These are phyloP conservation scores for Pyrus betulifolia DNA, from an alignment of 306 rosid species.

Conservation along the genomic window DNA sequence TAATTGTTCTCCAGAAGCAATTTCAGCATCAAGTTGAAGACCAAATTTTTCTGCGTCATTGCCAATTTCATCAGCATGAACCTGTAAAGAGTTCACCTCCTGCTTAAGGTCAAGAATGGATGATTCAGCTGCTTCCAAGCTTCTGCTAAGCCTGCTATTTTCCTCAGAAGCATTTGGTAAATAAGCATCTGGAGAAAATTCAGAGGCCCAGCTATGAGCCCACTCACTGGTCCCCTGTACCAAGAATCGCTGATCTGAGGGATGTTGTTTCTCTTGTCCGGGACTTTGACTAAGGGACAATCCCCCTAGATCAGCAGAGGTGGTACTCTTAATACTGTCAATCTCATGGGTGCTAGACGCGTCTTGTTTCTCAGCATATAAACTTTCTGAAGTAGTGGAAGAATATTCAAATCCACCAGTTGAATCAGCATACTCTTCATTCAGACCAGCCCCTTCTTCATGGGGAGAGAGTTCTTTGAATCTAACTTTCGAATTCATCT, in stretches of 20 bases:
- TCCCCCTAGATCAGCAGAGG: slow-evolving; percentile 64
- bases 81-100: slow-evolving; percentile 60
- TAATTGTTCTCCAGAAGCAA: slow-evolving; percentile 68
- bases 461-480: slow-evolving; percentile 57
- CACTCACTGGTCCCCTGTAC: slow-evolving; percentile 51
- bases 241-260: slow-evolving; percentile 40
- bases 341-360: slow-evolving; percentile 53
- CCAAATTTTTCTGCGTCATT: slow-evolving; percentile 52
- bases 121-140: slow-evolving; percentile 68
- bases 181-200: slow-evolving; percentile 48
- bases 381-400: slow-evolving; percentile 80
- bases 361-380: slow-evolving; percentile 82
- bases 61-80: slow-evolving; percentile 70
- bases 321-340: slow-evolving; percentile 70
- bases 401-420: slow-evolving; percentile 81
- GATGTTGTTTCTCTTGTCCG: slow-evolving; percentile 61
- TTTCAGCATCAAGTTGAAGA: slow-evolving; percentile 68
- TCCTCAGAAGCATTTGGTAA: slow-evolving; percentile 61
- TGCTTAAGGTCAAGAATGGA: slow-evolving; percentile 67
- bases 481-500: slow-evolving; percentile 64
- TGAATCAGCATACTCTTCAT: slow-evolving; percentile 75
- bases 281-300: slow-evolving; percentile 53
- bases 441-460: slow-evolving; percentile 50
- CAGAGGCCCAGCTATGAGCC: slow-evolving; percentile 71
- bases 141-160: slow-evolving; percentile 51